Evolutionary conservation across 805 yeast genomes (phyloP), one percentile per base, ranked within the genome.

Genomic region (Yamadazyma insecticola): DNA sequence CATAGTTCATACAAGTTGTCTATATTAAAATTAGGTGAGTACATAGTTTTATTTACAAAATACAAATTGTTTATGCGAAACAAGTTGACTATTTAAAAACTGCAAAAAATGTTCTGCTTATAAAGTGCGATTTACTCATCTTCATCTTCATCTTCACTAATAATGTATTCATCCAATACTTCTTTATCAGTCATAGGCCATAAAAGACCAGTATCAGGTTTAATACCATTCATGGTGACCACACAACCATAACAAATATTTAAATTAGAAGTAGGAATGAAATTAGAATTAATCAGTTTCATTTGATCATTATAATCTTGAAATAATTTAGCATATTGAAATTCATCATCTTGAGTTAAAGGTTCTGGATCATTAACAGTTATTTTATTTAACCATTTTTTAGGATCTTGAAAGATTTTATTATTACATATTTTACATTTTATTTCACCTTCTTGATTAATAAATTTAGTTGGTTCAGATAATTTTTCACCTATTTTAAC

Each of bases 401-500:
- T 63, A 3, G 92, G 82, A 38, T 75, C 70, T 20, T 66, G 67
- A 36, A 72, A 75, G 9, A 82, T 69, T 2, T 56, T 61, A 4
- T 55, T 62, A 1, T 70, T 67, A 48, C 96, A 86, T 1, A 85
- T 42, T 10, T 55, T 56, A 53, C 95, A 86, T 5, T 28, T 30
- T 4, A 25, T 10, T 24, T 31, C 28, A 3, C 13, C 13, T 23
- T 23, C 14, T 13, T 22, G 11, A 6, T 26, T 23, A 5, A 12
- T 13, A 5, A 41, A 49, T 1, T 43, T 44, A 1, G 47, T 37
- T 0, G 84, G 85, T 6, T 65, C 65, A 2, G 68, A 70, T 26
- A 89, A 57, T 51, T 90, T 88, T 28, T 79, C 79, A 4, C 92
- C 96, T 0, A 95, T 88, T 43, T 85, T 80, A 10, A 88, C 88